phyloP scores from a whole-genome alignment of 2,329 filamentous ascomycete species.

The Aspergillus hiratsukae region DNA sequence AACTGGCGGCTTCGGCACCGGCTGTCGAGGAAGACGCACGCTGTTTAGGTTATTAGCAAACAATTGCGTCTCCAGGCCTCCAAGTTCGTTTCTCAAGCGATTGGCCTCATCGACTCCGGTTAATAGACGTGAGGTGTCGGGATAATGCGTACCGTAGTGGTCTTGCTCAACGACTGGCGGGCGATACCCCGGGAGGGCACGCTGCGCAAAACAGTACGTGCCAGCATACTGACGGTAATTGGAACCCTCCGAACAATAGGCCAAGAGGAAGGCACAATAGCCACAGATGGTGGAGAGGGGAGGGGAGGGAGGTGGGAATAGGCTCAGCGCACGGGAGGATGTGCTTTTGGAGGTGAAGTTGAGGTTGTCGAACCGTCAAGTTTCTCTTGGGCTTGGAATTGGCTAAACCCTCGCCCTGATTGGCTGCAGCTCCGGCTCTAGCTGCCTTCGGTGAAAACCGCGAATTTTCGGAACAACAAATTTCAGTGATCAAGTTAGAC shows the following conservation, averaged over 20 bases:
- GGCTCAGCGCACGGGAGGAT: slow-evolving; percentile 27
- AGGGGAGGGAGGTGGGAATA: slow-evolving; percentile 23
- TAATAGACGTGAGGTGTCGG: slow-evolving; percentile 31
- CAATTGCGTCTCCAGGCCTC: slow-evolving; percentile 29
- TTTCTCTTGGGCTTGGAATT: slow-evolving; percentile 34
- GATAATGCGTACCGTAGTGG: slow-evolving; percentile 67
- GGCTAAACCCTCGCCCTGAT: slow-evolving; percentile 36
- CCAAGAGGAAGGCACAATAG: slow-evolving; percentile 29
- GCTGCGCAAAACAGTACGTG: slow-evolving; percentile 84
- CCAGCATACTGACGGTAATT: slow-evolving; percentile 69
- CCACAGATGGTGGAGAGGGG: slow-evolving; percentile 25
- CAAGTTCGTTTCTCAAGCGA: slow-evolving; percentile 17
- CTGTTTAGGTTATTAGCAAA: slow-evolving; percentile 41
- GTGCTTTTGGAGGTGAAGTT: slow-evolving; percentile 32
- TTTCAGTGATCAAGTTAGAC: slow-evolving; percentile 8
- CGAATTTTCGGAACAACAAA: slow-evolving; percentile 30
- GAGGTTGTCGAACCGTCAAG: slow-evolving; percentile 33
- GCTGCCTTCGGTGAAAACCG: slow-evolving; percentile 36
- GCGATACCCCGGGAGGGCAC: slow-evolving; percentile 78
- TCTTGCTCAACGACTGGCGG: slow-evolving; percentile 66
- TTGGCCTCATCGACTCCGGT: slow-evolving; percentile 23
- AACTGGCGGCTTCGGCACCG: slow-evolving; percentile 64
- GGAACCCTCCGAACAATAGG: slow-evolving; percentile 34
- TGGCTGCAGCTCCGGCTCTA: slow-evolving; percentile 25
- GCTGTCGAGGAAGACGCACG: slow-evolving; percentile 67